Evolutionary conservation across 495 filamentous ascomycete genomes (phyloP).

Genomic region (Podospora bellae-mahoneyi): DNA sequence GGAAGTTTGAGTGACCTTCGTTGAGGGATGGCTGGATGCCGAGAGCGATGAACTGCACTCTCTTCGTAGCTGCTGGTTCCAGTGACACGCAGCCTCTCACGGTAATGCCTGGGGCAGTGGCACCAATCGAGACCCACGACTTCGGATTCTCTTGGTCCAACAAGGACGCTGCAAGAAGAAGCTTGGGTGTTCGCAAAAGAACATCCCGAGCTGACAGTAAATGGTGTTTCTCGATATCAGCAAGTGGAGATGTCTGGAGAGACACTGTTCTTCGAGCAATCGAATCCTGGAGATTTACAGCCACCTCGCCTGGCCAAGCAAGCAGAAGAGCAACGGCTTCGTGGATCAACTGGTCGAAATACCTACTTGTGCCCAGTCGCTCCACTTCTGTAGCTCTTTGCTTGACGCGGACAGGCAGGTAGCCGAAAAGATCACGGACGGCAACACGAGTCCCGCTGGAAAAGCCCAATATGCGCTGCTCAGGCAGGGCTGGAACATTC

Average conservation of each 20-base stretch:
- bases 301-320: conserved; percentile 52
- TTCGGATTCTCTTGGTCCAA: conserved; percentile 48
- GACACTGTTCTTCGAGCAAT: conserved; percentile 15
- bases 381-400: conserved; percentile 64
- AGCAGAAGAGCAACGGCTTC: conserved; percentile 62
- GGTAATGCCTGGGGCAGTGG: conserved; percentile 54
- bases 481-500: conserved; percentile 58
- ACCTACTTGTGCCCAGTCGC: conserved; percentile 41
- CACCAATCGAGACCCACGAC: conserved; percentile 67
- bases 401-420: conserved; percentile 95
- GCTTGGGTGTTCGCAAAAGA: conserved; percentile 24
- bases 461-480: conserved; percentile 55
- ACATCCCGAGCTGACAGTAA: neutral
- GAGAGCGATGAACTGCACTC: conserved; percentile 74
- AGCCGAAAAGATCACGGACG: conserved; percentile 87
- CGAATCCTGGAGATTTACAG: conserved; percentile 45
- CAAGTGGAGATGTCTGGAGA: conserved; percentile 16
- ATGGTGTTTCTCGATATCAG: neutral
- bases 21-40: conserved; percentile 59
- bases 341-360: conserved; percentile 66
- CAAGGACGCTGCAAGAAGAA: conserved; percentile 64
- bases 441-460: conserved; percentile 73
- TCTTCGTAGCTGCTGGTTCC: conserved; percentile 63
- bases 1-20: conserved; percentile 55
- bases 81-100: conserved; percentile 69